Evolutionary conservation across 1,284 basidiomycete genomes (phyloP).

Genomic region (Ustilago bromivora): DNA sequence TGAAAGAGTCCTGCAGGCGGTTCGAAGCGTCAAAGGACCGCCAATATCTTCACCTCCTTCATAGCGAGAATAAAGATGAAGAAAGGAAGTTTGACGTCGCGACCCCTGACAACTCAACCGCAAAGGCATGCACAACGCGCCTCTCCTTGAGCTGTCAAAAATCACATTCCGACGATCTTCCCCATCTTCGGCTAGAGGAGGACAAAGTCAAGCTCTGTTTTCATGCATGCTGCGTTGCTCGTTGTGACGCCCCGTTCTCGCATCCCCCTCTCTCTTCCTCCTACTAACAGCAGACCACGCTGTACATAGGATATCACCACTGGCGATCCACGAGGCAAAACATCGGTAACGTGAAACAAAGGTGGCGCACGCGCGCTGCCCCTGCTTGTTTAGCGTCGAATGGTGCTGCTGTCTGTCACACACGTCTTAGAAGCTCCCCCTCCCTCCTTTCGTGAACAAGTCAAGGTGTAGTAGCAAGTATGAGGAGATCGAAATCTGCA

Average conservation of each 20-base stretch:
- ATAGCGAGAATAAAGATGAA: background rate
- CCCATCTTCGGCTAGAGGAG: background rate
- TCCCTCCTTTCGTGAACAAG: too few species aligned
- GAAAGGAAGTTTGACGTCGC: conserved; percentile 6
- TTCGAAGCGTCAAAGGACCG: too few species aligned
- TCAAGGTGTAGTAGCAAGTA: background rate
- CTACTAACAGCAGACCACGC: background rate
- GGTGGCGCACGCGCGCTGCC: conserved; percentile 21
- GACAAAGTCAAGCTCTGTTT: background rate
- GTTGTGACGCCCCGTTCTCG: conserved; percentile 4
- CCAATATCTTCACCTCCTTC: too few species aligned
- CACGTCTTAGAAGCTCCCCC: background rate
- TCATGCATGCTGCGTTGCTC: conserved; percentile 17
- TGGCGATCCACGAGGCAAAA: conserved; percentile 12
- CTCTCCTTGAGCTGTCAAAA: conserved; percentile 3
- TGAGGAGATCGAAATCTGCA: conserved; percentile 3
- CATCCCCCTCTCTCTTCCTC: background rate
- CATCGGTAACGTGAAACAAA: background rate
- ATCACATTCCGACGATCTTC: conserved; percentile 23
- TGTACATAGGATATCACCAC: background rate
- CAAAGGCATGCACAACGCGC: conserved; percentile 20
- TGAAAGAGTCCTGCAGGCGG: too few species aligned
- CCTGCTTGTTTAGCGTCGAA: conserved; percentile 2
- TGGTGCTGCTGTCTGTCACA: background rate
- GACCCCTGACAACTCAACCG: conserved; percentile 16